Evolutionary conservation across 1,139 yeast genomes (phyloP).

Genomic region (Yamadazyma siamensis): DNA sequence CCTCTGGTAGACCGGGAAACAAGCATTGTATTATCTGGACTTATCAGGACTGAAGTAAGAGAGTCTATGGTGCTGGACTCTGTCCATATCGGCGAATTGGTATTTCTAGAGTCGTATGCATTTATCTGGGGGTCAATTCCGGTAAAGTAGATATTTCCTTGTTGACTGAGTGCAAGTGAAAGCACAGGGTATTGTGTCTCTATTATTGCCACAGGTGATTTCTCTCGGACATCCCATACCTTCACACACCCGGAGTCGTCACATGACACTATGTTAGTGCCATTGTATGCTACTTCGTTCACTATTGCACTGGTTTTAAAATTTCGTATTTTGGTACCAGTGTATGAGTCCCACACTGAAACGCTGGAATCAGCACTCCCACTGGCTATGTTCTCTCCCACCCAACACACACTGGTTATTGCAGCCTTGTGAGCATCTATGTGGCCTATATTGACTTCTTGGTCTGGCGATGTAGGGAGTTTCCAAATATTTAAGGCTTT

Average conservation of each 20-base stretch:
- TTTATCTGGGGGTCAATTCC: constrained; percentile 67
- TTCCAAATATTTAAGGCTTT: constrained; percentile 45
- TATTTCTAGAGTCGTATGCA: constrained; percentile 52
- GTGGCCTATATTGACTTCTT: constrained; percentile 34
- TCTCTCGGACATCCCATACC: constrained; percentile 65
- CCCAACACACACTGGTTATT: constrained; percentile 50
- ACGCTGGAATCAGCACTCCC: constrained; percentile 52
- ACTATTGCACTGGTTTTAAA: constrained; percentile 32
- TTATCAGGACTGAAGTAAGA: constrained; percentile 51
- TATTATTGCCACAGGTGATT: constrained; percentile 34
- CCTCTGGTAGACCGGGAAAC: constrained; percentile 60
- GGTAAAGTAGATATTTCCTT: constrained; percentile 48
- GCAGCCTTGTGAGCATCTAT: constrained; percentile 50
- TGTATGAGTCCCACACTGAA: constrained; percentile 53
- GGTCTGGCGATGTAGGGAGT: constrained; percentile 25
- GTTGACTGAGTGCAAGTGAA: constrained; percentile 41
- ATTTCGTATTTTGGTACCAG: constrained; percentile 54
- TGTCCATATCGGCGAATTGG: constrained; percentile 42
- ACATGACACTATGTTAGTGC: constrained; percentile 45
- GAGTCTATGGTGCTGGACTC: constrained; percentile 45
- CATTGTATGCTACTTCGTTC: constrained; percentile 44
- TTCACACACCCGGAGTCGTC: constrained; percentile 63
- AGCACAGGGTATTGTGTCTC: constrained; percentile 56
- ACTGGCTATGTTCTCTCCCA: constrained; percentile 35
- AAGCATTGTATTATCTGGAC: constrained; percentile 47